Base-by-base conservation (phyloP, 352 stramenopile species). In the Pythium sp. region DNA sequence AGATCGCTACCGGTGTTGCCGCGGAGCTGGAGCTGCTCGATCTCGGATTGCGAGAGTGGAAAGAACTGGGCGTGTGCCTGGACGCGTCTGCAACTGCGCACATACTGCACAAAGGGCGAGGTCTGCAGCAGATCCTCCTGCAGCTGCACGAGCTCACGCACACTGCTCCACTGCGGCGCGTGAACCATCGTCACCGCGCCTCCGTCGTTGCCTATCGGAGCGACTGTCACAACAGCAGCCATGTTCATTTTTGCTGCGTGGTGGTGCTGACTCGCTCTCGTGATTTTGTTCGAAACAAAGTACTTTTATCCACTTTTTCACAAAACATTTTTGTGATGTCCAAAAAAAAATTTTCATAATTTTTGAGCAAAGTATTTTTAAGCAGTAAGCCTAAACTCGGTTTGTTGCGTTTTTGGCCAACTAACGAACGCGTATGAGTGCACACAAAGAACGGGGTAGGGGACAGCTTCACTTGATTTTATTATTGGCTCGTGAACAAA, bases 1-100 rank as follows among this genome's bases (percentile, higher is more conserved):
- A 26, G 22, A 18, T 30, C 3, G 56, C 9, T 76, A 93, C 84
- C 86, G 0, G 74, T 76, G 77, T 93, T 93, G 60, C 84, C 87
- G 12, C 88, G 76, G 30, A 69, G 70, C 71, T 89, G 68, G 34
- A 95, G 74, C 34, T 73, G 68, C 46, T 72, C 67, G 36, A 92
- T 75, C 58, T 95, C 85, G 8, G 53, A 32, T 1, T 47, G 26
- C 1, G 83, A 80, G n/a, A 95, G 72, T 57, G 80, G 67, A 61
- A 77, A 77, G 53, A 76, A 85, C 34, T 47, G 26, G 20, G 65
- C 2, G 8, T 43, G 38, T 5, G 22, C 2, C 22, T 53, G 49
- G 18, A 65, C 2, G 24, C 14, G 26, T n/a, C 30, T 26, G 24
- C 65, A 61, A 20, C 57, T 18, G 32, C 58, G 32, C 41, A 55